These are phyloP conservation scores for Alternaria gaisen DNA, from an alignment of 2,329 filamentous ascomycete species.

Conservation along the genomic window DNA sequence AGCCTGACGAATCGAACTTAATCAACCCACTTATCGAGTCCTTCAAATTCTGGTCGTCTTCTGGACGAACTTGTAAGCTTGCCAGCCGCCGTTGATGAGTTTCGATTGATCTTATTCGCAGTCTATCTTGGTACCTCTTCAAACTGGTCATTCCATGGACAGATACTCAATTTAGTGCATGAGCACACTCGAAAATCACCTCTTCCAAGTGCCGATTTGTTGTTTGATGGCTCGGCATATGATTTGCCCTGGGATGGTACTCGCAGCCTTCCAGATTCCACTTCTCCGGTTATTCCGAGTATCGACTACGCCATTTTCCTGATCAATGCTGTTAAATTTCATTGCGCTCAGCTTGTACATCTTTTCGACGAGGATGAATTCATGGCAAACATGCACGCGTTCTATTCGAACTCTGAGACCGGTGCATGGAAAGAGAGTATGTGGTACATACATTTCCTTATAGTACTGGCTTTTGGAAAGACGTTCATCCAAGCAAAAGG, in stretches of 20 bases:
- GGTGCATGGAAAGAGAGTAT: conserved; percentile 44
- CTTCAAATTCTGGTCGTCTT: conserved; percentile 38
- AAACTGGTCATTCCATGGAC: conserved; percentile 64
- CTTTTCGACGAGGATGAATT: conserved; percentile 64
- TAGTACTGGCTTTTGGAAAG: conserved; percentile 65
- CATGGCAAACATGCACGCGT: conserved; percentile 55
- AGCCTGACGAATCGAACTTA: conserved; percentile 30
- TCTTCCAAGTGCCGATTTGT: conserved; percentile 55
- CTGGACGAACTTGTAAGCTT: conserved; percentile 30
- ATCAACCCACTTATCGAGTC: conserved; percentile 38
- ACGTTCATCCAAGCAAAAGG: conserved; percentile 57
- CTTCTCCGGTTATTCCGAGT: conserved; percentile 57
- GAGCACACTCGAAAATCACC: conserved; percentile 57
- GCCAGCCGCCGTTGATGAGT: background rate
- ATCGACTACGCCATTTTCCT: conserved; percentile 63
- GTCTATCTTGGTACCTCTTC: conserved; percentile 65
- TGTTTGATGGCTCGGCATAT: conserved; percentile 63
- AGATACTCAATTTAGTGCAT: conserved; percentile 60
- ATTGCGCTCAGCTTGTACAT: conserved; percentile 64
- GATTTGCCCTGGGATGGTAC: conserved; percentile 61
- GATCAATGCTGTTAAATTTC: conserved; percentile 66
- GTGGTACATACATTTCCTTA: conserved; percentile 64
- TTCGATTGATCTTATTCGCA: conserved; percentile 28
- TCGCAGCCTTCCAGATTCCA: conserved; percentile 42
- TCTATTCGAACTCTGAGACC: conserved; percentile 51